Evolutionary conservation across 768 basidiomycete species (phyloP), one percentile per base, ranked within the genome.

Genomic region (Suillus plorans): DNA sequence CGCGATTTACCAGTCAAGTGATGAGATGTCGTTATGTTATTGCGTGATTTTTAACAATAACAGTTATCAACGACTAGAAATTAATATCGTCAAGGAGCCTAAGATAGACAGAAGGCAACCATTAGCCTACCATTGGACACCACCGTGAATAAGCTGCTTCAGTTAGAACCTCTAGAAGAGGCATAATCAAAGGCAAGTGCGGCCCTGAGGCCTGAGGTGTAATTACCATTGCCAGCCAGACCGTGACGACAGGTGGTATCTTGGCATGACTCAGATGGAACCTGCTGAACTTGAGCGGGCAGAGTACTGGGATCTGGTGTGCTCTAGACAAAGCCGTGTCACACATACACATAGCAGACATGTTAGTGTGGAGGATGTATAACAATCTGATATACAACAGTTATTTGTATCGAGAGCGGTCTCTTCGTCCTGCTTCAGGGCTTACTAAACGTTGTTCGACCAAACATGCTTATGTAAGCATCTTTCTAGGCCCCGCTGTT

Each of bases 1-100:
- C 49, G 61, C 31, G 25, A 20, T 41, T 49, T 28, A 53, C 53
- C 22, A 25, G 36, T 31, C 50, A 47, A 53, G 57, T 31, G n/a
- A 39, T n/a, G 53, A 45, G 52, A 68, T 70, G 67, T 63, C 69
- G 68, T 63, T 42, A 72, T 70, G 28, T 0, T 47, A 77, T 76
- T 68, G 74, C 75, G 75, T 76, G 76, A 76, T 76, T 70, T 77
- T 69, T 59, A 62, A 55, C 41, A 56, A 60, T 31, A 31, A 31
- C 31, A 31, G 31, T 31, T 31, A 31, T 31, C 31, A 31, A 31
- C 31, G 31, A 31, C 31, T 31, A 31, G 31, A 31, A 31, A 31
- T 31, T 7, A 6, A 37, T 37, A 37, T 10, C 10, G 36, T 37
- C 36, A 37, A 37, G 36, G 36, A 37, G 10, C 7, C 36, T 37